Evolutionary conservation across 2,329 filamentous ascomycete genomes (phyloP), one percentile per base, ranked within the genome.

Genomic region (Aureobasidium subglaciale): DNA sequence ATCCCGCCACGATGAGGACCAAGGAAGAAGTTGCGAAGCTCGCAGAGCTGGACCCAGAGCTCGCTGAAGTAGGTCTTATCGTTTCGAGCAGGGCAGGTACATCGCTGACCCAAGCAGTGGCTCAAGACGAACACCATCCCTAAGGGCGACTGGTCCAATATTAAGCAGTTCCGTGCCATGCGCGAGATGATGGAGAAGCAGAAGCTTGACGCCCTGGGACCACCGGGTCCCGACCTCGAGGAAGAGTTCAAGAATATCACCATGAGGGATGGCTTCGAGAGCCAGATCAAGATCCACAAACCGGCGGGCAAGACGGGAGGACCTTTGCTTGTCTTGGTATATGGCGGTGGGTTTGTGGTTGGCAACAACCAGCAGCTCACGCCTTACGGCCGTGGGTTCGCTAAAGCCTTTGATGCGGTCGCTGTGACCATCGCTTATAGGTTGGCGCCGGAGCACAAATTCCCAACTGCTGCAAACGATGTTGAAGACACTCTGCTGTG

Each of bases 371-470:
- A 64, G 18, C 64, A 66, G 35, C 55, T 64, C 18, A 63, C 62
- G 11, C 59, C 61, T 5, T 60, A 57, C 20, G 58, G 61, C 6
- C 59, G 61, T 30, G 58, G 58, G 0, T 43, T 66, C 16, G 62
- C 61, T 2, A 56, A 58, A 22, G 42, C 63, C 5, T 66, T 73
- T 9, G 70, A 69, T 2, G 73, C 69, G n/a, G 67, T 73, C 3
- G 71, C 70, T 16, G 66, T 77, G 6, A 73, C 70, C 59, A 67
- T 75, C 9, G 68, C 69, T 18, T 76, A 77, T 58, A 67, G 74
- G 57, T 67, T 78, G 15, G 75, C 75, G 2, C 76, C 76, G 0
- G 72, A 78, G 56, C 60, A 74, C 59, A 69, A 69, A 13, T 79
- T 77, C 57, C 76, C 76, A 1, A 68, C 67, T 2, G 68, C 70